Conservation (phyloP, 768 basidiomycete genomes). For the Phlebiopsis flavidoalba region DNA sequence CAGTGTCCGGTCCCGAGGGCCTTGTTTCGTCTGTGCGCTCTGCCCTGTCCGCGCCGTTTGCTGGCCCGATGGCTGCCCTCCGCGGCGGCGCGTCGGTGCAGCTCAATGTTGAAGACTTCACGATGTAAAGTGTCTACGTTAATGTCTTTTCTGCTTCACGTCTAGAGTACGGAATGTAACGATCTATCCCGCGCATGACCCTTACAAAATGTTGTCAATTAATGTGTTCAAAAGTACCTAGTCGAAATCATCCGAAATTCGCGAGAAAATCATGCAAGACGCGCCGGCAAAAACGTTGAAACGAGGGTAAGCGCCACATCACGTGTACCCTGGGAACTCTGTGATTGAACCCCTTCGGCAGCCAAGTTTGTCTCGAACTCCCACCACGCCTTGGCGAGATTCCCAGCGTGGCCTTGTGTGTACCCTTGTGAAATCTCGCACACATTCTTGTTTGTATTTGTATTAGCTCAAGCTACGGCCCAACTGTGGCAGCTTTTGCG, state of each 20-base stretch:
- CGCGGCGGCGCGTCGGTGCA: conserved; percentile 15
- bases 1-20: conserved; percentile 7
- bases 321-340: background rate
- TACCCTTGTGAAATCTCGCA: background rate
- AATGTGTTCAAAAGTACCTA: background rate
- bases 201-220: background rate
- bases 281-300: too few relatives aligned
- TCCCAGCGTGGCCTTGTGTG: background rate
- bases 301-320: background rate
- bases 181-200: too few relatives aligned
- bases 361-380: background rate
- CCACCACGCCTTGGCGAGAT: background rate
- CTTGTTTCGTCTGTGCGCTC: conserved; percentile 2
- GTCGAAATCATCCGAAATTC: too few relatives aligned
- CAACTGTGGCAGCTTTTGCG: background rate
- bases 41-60: conserved; percentile 5
- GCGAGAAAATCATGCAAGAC: too few relatives aligned
- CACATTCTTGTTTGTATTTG: background rate
- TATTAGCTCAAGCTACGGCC: background rate
- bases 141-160: background rate
- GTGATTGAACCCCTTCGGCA: background rate
- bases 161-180: background rate
- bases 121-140: conserved; percentile 1
- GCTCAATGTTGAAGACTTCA: conserved; percentile 11
- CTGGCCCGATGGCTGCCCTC: conserved; percentile 6